Percentiles rank a stretch among this genome's conserved stretches.
Conservation (phyloP, 1,284 basidiomycete species). For the Heliocybe sulcata region DNA sequence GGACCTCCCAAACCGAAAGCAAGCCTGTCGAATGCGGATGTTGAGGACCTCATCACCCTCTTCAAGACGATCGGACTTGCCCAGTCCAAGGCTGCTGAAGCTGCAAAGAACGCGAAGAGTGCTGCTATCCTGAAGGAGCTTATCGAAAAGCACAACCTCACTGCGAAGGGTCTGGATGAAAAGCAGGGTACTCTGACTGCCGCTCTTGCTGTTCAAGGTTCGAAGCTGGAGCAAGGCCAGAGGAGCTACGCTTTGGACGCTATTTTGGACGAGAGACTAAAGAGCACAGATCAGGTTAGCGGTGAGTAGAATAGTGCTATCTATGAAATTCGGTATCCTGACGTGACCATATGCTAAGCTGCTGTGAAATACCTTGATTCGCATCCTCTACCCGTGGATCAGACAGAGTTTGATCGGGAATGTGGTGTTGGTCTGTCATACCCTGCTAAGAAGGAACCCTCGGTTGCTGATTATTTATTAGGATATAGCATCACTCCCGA, state of each 20-base stretch:
- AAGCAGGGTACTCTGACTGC: conserved; percentile 76
- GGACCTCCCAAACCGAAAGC: conserved; percentile 21
- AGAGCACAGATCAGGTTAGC: conserved; percentile 81
- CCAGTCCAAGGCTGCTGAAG: conserved; percentile 77
- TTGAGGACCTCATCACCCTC: conserved; percentile 43
- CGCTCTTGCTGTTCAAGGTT: conserved; percentile 58
- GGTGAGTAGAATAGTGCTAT: conserved; percentile 40
- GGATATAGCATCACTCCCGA: conserved; percentile 76
- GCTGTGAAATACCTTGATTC: conserved; percentile 74
- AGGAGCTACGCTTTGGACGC: conserved; percentile 63
- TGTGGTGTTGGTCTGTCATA: conserved; percentile 76
- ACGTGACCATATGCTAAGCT: conserved; percentile 33
- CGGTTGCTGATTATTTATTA: conserved; percentile 24
- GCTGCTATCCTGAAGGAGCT: conserved; percentile 67
- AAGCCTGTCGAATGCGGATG: conserved; percentile 14
- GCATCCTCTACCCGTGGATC: conserved; percentile 56
- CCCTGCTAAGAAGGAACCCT: background rate
- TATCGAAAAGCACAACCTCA: conserved; percentile 54
- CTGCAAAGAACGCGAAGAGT: conserved; percentile 74
- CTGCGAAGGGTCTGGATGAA: conserved; percentile 55
- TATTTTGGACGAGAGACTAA: conserved; percentile 69
- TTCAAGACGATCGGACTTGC: conserved; percentile 81
- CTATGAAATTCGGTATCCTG: background rate
- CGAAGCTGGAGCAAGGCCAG: conserved; percentile 52
- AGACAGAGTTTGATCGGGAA: conserved; percentile 69